phyloP scores from a whole-genome alignment of 805 yeast genomes.

The Peterozyma toletana region DNA sequence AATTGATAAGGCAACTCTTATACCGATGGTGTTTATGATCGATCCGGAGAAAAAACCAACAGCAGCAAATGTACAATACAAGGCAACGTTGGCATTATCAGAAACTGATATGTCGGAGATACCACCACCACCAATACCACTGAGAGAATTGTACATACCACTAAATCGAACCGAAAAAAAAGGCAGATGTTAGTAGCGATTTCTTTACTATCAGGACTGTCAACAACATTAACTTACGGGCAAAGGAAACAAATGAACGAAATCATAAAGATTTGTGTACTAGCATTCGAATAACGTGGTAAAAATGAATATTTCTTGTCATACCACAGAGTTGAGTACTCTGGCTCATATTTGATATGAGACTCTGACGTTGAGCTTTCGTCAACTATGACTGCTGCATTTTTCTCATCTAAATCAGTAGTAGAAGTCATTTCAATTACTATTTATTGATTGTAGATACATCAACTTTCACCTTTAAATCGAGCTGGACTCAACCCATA shows the following conservation, averaged over 20 bases:
- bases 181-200: conserved; percentile 34
- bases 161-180: conserved; percentile 25
- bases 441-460: too few species aligned
- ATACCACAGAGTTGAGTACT: conserved; percentile 26
- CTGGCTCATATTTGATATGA: conserved; percentile 4
- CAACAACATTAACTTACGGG: conserved; percentile 33
- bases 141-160: conserved; percentile 43
- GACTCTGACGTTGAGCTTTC: too few species aligned
- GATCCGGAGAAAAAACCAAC: conserved; percentile 53
- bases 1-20: conserved; percentile 32
- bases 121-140: conserved; percentile 44
- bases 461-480: too few species aligned
- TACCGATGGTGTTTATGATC: conserved; percentile 42
- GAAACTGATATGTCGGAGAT: conserved; percentile 29
- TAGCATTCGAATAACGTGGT: conserved; percentile 32
- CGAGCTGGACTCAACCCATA: too few species aligned
- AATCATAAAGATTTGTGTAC: conserved; percentile 36
- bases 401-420: too few species aligned
- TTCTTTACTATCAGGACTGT: conserved; percentile 11
- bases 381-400: too few species aligned
- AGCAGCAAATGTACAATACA: conserved; percentile 49
- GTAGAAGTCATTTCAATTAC: too few species aligned
- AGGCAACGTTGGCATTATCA: conserved; percentile 43
- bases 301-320: conserved; percentile 22
- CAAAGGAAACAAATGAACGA: conserved; percentile 41